Conservation (phyloP, 768 basidiomycete species). For the Pleurotus salmoneostramineus region DNA sequence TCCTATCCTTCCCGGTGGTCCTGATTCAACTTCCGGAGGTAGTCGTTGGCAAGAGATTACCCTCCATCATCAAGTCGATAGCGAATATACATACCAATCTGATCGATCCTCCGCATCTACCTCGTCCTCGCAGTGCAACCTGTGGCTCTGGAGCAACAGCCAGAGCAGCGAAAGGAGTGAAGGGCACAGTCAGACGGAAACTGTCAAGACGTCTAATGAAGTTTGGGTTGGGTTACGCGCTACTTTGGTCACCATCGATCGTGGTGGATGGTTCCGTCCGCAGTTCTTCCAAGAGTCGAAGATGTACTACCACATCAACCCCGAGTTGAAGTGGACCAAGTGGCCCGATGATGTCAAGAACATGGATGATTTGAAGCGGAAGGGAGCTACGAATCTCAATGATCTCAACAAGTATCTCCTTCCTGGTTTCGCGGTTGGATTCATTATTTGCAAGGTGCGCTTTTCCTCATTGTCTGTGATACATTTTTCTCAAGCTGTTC, state of each 20-base stretch:
- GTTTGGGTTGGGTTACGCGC: slow-evolving; percentile 12
- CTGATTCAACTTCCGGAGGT: slow-evolving; percentile 15
- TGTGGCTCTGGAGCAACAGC: not conserved
- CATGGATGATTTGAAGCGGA: not conserved
- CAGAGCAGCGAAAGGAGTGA: not conserved
- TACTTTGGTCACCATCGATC: slow-evolving; percentile 17
- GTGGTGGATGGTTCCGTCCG: slow-evolving; percentile 19
- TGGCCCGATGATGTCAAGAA: slow-evolving; percentile 6
- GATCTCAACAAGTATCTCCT: slow-evolving; percentile 3
- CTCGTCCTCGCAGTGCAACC: not conserved
- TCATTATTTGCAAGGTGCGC: slow-evolving; percentile 7
- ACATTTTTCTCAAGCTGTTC: not conserved
- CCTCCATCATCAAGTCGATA: slow-evolving; percentile 8
- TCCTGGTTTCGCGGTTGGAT: slow-evolving; percentile 4
- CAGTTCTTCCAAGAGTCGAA: slow-evolving; percentile 17
- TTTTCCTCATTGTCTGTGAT: not conserved
- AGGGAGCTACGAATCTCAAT: not conserved
- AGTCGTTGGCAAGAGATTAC: slow-evolving; percentile 20
- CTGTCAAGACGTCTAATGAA: not conserved
- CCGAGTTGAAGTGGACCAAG: slow-evolving; percentile 10
- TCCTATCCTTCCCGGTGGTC: slow-evolving; percentile 8
- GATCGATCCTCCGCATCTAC: not conserved
- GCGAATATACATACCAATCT: not conserved
- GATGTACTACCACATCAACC: slow-evolving; percentile 11
- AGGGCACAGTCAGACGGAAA: not conserved